Evolutionary conservation across 1,139 yeast genomes (phyloP).

Genomic region (Saccharomyces hybrid): DNA sequence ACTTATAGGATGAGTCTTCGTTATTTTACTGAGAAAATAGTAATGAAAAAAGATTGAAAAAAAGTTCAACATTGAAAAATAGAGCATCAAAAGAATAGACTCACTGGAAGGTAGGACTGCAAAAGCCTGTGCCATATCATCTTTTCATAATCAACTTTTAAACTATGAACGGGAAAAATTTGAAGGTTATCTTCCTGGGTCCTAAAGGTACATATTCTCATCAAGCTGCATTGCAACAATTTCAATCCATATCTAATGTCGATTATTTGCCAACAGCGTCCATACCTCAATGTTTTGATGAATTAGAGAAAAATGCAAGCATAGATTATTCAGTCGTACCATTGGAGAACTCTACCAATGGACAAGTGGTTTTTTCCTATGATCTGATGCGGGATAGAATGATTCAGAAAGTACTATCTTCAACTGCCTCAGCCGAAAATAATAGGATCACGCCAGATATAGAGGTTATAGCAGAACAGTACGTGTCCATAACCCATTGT

Average conservation of each 20-base stretch:
- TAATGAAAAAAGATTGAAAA: neutral
- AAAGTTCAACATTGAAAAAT: neutral
- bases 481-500: conserved; percentile 76
- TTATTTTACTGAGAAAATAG: neutral
- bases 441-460: conserved; percentile 31
- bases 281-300: conserved; percentile 59
- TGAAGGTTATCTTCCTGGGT: conserved; percentile 65
- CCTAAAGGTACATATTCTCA: conserved; percentile 91
- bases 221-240: conserved; percentile 81
- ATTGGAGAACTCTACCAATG: conserved; percentile 89
- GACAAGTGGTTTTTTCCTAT: conserved; percentile 80
- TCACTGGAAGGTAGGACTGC: neutral
- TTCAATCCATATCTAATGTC: conserved; percentile 35
- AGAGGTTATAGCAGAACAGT: conserved; percentile 65
- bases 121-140: neutral
- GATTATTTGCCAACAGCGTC: conserved; percentile 34
- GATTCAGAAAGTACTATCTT: conserved; percentile 12
- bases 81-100: neutral
- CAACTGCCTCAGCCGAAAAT: conserved; percentile 8
- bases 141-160: neutral
- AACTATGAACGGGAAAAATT: neutral
- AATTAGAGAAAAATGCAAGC: conserved; percentile 30
- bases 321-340: conserved; percentile 68
- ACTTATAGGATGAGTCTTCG: neutral
- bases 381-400: conserved; percentile 72